Conservation (phyloP, 164 flowering plant species). For the Macadamia tetraphylla region DNA sequence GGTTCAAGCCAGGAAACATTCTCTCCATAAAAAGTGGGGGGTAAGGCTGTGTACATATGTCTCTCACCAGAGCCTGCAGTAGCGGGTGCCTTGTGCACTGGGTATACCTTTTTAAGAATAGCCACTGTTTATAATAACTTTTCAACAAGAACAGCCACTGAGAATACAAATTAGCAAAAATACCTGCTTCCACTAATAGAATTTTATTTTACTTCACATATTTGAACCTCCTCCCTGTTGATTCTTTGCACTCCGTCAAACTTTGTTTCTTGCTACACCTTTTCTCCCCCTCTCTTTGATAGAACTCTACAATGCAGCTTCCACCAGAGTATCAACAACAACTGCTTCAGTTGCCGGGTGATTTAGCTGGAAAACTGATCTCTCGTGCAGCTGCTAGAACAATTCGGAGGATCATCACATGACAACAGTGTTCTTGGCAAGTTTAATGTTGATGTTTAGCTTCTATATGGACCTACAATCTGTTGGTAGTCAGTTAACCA, state of each 20-base stretch:
- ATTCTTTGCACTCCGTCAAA: neutral
- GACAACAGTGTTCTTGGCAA: constrained; percentile 7
- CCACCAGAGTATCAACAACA: constrained; percentile 64
- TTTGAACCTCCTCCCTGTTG: neutral
- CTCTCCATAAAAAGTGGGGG: no score
- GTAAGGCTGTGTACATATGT: no score
- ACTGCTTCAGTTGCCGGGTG: constrained; percentile 60
- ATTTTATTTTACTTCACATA: neutral
- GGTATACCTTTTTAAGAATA: neutral
- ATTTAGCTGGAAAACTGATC: constrained; percentile 55
- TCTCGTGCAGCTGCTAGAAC: constrained; percentile 81
- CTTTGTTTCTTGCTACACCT: neutral
- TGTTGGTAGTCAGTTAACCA: neutral
- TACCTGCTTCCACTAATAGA: neutral
- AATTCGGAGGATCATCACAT: constrained; percentile 47
- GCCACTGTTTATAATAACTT: neutral
- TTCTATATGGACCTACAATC: neutral
- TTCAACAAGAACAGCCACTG: neutral
- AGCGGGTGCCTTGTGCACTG: no score
- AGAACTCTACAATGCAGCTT: constrained; percentile 44
- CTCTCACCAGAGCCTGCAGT: no score
- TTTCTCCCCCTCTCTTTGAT: neutral
- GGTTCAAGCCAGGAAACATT: no score
- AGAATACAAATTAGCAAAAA: neutral
- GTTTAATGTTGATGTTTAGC: neutral